Percentiles rank a stretch among this genome's conserved stretches.
Conservation (phyloP, 2,329 filamentous ascomycete species). For the Leptographium radiaticola region DNA sequence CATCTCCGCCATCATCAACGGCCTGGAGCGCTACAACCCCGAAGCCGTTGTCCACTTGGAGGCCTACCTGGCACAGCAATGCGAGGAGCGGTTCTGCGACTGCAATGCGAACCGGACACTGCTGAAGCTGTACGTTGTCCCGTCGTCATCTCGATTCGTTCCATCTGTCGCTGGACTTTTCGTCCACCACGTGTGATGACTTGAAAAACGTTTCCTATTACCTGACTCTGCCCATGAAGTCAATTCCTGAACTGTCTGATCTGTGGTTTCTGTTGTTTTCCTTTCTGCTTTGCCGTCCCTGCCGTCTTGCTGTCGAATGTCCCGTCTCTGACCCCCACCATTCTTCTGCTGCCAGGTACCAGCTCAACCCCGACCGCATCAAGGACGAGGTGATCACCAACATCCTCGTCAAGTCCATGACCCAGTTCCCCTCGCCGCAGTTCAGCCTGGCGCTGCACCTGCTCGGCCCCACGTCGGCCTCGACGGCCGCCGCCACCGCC, state of each 20-base stretch:
- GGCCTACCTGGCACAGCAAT: slow-evolving; percentile 88
- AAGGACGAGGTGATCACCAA: slow-evolving; percentile 97
- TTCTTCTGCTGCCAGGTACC: slow-evolving; percentile 54
- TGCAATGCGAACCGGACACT: slow-evolving; percentile 94
- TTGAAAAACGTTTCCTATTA: slow-evolving; percentile 98
- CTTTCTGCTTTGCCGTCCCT: no score
- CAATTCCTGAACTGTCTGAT: slow-evolving; percentile 61
- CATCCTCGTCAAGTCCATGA: slow-evolving; percentile 95
- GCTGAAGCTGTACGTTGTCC: slow-evolving; percentile 76
- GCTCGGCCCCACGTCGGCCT: slow-evolving; percentile 68
- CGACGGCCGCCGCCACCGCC: slow-evolving; percentile 41
- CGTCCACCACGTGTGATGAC: slow-evolving; percentile 52
- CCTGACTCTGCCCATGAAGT: slow-evolving; percentile 66
- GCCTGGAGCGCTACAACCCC: slow-evolving; percentile 95
- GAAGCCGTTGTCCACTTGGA: slow-evolving; percentile 91
- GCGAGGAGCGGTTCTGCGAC: slow-evolving; percentile 88
- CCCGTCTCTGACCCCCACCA: background rate
- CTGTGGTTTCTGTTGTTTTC: slow-evolving; percentile 10
- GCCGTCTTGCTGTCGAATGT: no score
- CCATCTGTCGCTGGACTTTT: background rate
- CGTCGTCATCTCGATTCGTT: background rate
- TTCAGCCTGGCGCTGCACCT: slow-evolving; percentile 92
- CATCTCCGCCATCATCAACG: slow-evolving; percentile 88
- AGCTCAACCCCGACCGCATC: slow-evolving; percentile 97
- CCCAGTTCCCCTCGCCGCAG: slow-evolving; percentile 90